Evolutionary conservation across 2,329 filamentous ascomycete genomes (phyloP), one percentile per base, ranked within the genome.

Genomic region (Mycocentrospora acerina): DNA sequence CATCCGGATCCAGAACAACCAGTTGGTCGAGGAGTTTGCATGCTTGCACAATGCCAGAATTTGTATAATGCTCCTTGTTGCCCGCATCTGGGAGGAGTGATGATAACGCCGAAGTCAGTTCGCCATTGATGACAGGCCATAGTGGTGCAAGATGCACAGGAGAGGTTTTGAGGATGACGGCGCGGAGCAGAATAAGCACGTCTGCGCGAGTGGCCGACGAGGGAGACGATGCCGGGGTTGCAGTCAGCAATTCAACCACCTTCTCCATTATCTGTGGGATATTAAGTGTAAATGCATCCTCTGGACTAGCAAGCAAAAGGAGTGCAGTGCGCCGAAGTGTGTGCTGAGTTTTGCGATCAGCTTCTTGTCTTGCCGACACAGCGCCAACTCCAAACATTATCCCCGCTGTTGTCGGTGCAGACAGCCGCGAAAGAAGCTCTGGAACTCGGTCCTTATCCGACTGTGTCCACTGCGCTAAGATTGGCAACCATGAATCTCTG

Each of bases 381-480:
- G 93, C 93, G 9, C 94, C 94, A 1, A 98, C 93, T n/a, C 93
- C 93, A 59, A 98, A 98, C 63, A 98, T 91, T 53, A 98, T 94
- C 7, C 93, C 93, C 0, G 94, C 93, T 11, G 90, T 91, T 1
- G 90, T 89, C 5, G 93, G 93, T 4, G 90, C 80, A 5, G 83
- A 83, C 46, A 98, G 79, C 14, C 89, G 85, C 25, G 80, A 76
- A 7, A 97, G 70, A 4, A 96, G 73, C 46, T 98, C 93, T 0
- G 83, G 74, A 69, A 98, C 79, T 31, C 87, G 82, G 38, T 96
- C 90, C 68, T 95, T 96, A 66, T 98, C 93, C 12, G 81, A 81
- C 11, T 90, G 71, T 3, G 82, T 79, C 87, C 90, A 95, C 62
- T 95, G 89, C 26, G 82, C 83, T 15, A 98, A 69, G 11, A 97